Evolutionary conservation across 371 early-diverging fungal genomes (phyloP).

Genomic region (Dentiscutata heterogama): DNA sequence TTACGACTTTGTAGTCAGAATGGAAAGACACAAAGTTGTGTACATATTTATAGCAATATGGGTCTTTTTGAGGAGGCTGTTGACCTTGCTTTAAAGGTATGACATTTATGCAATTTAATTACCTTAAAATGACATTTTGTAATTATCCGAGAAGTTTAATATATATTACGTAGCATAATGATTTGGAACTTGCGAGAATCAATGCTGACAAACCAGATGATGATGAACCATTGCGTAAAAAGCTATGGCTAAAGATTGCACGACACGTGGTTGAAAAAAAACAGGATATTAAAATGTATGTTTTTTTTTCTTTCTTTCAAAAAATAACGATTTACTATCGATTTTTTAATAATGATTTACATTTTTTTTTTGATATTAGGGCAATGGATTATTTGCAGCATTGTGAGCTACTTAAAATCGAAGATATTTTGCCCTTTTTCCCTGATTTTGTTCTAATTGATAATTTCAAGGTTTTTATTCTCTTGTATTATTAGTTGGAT

Average conservation of each 20-base stretch:
- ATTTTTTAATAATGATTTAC: not conserved
- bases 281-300: constrained; percentile 82
- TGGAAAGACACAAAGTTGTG: constrained; percentile 80
- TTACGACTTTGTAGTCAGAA: constrained; percentile 81
- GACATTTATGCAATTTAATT: not conserved
- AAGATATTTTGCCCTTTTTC: constrained; percentile 95
- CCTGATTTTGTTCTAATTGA: constrained; percentile 95
- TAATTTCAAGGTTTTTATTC: constrained; percentile 82
- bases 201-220: constrained; percentile 92
- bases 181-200: constrained; percentile 88
- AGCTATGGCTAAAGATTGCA: constrained; percentile 93
- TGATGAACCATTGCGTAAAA: constrained; percentile 81
- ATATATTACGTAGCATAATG: constrained; percentile 66
- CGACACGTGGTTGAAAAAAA: constrained; percentile 85
- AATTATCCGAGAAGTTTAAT: not conserved
- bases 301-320: not conserved
- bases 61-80: constrained; percentile 91
- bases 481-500: not conserved
- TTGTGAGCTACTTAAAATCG: constrained; percentile 88
- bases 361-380: constrained; percentile 51
- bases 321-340: not conserved
- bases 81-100: constrained; percentile 80
- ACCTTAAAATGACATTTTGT: not conserved
- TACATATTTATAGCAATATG: constrained; percentile 86
- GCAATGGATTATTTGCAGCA: constrained; percentile 86